A percentile compares a stretch with the other conserved stretches of the same genome.
Evolutionary conservation across 306 rosid genomes (phyloP).

Genomic region (Hippophae rhamnoides): DNA sequence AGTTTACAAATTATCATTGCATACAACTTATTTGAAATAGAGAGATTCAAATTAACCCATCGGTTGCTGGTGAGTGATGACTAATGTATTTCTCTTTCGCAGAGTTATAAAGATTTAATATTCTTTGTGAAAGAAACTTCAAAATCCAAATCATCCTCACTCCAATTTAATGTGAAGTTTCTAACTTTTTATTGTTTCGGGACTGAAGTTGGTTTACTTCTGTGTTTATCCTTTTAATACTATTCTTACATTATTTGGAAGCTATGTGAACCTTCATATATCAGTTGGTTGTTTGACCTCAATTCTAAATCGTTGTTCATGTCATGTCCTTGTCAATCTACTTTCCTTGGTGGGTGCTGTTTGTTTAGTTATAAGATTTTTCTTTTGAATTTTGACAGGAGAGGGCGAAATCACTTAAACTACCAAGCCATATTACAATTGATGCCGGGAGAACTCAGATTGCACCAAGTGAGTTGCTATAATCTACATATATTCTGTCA

Average conservation of each 20-base stretch:
- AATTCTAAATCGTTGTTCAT: not conserved
- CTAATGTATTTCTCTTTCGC: no score
- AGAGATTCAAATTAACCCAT: no score
- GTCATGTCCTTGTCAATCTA: not conserved
- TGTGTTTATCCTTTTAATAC: not conserved
- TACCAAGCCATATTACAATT: constrained; percentile 80
- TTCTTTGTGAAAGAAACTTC: no score
- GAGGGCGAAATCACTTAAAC: constrained; percentile 68
- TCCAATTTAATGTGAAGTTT: no score
- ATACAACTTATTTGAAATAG: no score
- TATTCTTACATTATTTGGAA: not conserved
- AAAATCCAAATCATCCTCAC: no score
- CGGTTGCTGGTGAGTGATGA: no score
- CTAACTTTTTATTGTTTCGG: no score
- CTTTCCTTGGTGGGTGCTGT: not conserved
- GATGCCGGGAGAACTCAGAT: constrained; percentile 98
- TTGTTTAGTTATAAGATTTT: constrained; percentile 1
- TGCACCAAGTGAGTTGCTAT: constrained; percentile 74
- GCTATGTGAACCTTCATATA: not conserved
- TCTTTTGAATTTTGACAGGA: constrained; percentile 35
- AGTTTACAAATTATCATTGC: no score
- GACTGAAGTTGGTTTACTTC: not conserved
- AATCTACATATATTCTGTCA: constrained; percentile 4
- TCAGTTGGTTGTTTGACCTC: not conserved
- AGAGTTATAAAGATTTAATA: no score